Evolutionary conservation across 139 green algal species (phyloP).

Genomic region (Chlorella vulgaris): DNA sequence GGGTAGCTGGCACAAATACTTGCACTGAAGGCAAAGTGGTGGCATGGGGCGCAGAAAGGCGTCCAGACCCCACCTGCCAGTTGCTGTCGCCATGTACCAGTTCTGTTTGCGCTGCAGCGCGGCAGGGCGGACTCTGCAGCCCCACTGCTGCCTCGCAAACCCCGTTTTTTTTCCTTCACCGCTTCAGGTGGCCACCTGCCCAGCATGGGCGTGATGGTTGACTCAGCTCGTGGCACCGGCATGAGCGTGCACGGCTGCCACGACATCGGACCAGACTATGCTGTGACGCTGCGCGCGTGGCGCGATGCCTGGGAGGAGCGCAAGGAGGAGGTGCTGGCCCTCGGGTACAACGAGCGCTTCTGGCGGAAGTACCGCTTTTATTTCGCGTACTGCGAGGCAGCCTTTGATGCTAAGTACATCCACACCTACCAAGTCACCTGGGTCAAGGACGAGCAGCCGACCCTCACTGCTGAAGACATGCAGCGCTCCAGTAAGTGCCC

Average conservation of each 20-base stretch:
- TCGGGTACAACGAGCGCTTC: slow-evolving; percentile 85
- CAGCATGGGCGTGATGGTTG: slow-evolving; percentile 80
- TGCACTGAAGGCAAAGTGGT: too few relatives aligned
- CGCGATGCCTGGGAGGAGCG: slow-evolving; percentile 58
- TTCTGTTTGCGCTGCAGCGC: too few relatives aligned
- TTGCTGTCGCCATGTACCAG: too few relatives aligned
- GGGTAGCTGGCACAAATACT: background rate
- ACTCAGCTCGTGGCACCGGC: slow-evolving; percentile 65
- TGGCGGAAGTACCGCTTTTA: slow-evolving; percentile 94
- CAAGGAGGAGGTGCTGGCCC: slow-evolving; percentile 48
- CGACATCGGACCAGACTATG: slow-evolving; percentile 94
- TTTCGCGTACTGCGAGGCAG: slow-evolving; percentile 94
- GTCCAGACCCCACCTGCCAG: too few relatives aligned
- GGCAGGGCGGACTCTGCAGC: too few relatives aligned
- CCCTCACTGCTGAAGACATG: slow-evolving; percentile 30
- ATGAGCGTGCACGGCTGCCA: slow-evolving; percentile 49
- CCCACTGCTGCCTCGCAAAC: background rate
- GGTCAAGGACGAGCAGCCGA: slow-evolving; percentile 57
- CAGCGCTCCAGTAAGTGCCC: slow-evolving; percentile 25
- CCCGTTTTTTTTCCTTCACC: background rate
- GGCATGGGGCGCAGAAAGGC: too few relatives aligned
- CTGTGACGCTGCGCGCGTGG: slow-evolving; percentile 86
- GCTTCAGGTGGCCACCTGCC: slow-evolving; percentile 71
- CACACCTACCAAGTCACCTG: slow-evolving; percentile 86
- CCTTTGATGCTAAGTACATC: slow-evolving; percentile 88